These are phyloP conservation scores for Metschnikowia amazonensis DNA, from an alignment of 805 yeast genomes.

Conservation along the genomic window DNA sequence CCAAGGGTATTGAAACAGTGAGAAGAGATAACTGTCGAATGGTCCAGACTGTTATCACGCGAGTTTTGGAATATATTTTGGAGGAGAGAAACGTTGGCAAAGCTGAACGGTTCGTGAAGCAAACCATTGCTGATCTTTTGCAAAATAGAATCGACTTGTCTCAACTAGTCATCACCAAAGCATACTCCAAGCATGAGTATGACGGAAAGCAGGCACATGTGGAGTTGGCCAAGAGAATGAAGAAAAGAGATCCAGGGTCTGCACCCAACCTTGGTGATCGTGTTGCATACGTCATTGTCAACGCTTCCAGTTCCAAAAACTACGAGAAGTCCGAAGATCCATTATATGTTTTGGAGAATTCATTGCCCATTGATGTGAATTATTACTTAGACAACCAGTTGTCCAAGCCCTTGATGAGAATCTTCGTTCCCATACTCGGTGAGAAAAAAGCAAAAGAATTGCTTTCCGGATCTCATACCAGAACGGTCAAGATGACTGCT, in stretches of 20 bases:
- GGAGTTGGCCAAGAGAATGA: constrained; percentile 93
- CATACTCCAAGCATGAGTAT: constrained; percentile 83
- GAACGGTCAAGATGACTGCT: constrained; percentile 68
- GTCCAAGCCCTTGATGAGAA: constrained; percentile 87
- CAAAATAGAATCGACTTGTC: constrained; percentile 92
- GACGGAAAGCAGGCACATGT: constrained; percentile 97
- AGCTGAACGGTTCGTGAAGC: constrained; percentile 82
- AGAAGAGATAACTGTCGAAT: constrained; percentile 95
- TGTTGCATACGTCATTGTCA: constrained; percentile 91
- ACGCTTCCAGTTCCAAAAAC: constrained; percentile 75
- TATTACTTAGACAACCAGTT: constrained; percentile 91
- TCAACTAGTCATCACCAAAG: constrained; percentile 89
- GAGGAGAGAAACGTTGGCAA: constrained; percentile 83
- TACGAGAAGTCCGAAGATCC: constrained; percentile 98
- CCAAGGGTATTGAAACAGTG: constrained; percentile 97
- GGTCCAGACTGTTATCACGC: constrained; percentile 92
- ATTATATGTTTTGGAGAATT: constrained; percentile 83
- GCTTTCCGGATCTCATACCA: constrained; percentile 78
- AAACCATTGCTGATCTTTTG: constrained; percentile 81
- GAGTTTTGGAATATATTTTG: constrained; percentile 77
- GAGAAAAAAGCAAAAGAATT: constrained; percentile 76
- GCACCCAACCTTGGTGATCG: constrained; percentile 98
- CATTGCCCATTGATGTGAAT: constrained; percentile 89
- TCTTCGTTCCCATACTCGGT: constrained; percentile 93
- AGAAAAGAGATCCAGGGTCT: constrained; percentile 93